Conservation (phyloP, 495 filamentous ascomycete species). For the Pyronema omphalodes region DNA sequence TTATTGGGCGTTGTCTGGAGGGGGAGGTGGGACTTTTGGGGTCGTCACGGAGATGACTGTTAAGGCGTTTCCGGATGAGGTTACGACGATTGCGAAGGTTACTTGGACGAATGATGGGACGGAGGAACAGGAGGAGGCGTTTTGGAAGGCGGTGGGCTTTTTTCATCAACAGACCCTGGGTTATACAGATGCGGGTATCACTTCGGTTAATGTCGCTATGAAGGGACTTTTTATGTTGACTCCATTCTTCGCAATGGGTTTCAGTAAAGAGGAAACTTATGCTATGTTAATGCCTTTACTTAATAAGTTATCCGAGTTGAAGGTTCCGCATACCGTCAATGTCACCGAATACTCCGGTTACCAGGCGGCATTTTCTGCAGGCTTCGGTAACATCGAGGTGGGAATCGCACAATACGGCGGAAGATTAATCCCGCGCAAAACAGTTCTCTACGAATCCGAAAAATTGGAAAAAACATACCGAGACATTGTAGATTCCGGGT, state of each 20-base stretch:
- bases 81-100: conserved; percentile 25
- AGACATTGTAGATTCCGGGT: conserved; percentile 6
- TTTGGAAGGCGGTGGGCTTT: conserved; percentile 32
- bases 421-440: conserved; percentile 27
- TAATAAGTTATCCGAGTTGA: conserved; percentile 4
- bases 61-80: conserved; percentile 28
- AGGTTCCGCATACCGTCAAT: conserved; percentile 5
- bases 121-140: conserved; percentile 14
- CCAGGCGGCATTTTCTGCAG: not conserved
- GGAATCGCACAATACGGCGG: conserved; percentile 15
- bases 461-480: not conserved
- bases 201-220: conserved; percentile 35
- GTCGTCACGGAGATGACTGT: conserved; percentile 35
- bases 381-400: conserved; percentile 5
- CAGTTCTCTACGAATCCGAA: conserved; percentile 15
- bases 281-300: conserved; percentile 5
- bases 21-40: conserved; percentile 37
- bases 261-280: conserved; percentile 3
- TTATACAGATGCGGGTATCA: conserved; percentile 30
- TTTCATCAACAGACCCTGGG: conserved; percentile 32
- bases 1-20: conserved; percentile 46
- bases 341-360: conserved; percentile 6
- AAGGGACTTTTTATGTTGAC: conserved; percentile 10
- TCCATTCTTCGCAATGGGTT: conserved; percentile 3
- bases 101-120: conserved; percentile 26